Evolutionary conservation across 164 flowering plant species (phyloP).

Genomic region (Vitis cinerea): DNA sequence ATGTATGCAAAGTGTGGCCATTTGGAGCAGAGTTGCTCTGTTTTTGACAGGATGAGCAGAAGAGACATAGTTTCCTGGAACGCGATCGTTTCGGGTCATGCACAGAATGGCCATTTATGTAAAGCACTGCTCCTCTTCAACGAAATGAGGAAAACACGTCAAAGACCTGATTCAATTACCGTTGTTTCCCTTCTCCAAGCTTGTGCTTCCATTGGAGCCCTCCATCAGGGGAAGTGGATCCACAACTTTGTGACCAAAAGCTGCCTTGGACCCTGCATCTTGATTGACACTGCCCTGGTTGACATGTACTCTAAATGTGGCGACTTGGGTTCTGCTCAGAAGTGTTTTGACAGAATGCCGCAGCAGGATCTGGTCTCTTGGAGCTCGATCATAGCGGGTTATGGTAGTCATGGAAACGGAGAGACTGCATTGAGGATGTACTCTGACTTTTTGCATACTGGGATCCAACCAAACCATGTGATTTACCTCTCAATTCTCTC

Average conservation of each 20-base stretch:
- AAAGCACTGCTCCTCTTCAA: constrained; percentile 52
- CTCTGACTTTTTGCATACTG: constrained; percentile 40
- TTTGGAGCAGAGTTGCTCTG: constrained; percentile 42
- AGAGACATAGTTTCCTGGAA: constrained; percentile 85
- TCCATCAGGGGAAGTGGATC: constrained; percentile 69
- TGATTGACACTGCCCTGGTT: constrained; percentile 64
- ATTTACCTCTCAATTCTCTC: constrained; percentile 60
- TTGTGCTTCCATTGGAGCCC: constrained; percentile 76
- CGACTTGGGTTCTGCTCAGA: constrained; percentile 48
- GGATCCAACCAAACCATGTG: constrained; percentile 60
- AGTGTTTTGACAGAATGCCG: constrained; percentile 55
- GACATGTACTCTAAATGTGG: constrained; percentile 94
- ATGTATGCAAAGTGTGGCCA: constrained; percentile 76
- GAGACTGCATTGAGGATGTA: constrained; percentile 57
- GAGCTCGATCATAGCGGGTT: constrained; percentile 70
- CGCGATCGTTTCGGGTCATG: constrained; percentile 61
- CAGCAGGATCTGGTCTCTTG: constrained; percentile 65
- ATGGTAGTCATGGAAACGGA: constrained; percentile 80
- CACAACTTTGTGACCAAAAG: constrained; percentile 57
- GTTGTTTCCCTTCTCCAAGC: constrained; percentile 74
- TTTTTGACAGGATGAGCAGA: constrained; percentile 53
- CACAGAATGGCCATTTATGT: constrained; percentile 52
- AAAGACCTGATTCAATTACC: constrained; percentile 63
- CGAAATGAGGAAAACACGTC: constrained; percentile 47
- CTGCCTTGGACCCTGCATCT: constrained; percentile 45